A percentile compares a stretch with the other conserved stretches of the same genome.
These are phyloP conservation scores for Trypanosoma boissoni DNA, from an alignment of 208 protist genomes.

Conservation along the genomic window DNA sequence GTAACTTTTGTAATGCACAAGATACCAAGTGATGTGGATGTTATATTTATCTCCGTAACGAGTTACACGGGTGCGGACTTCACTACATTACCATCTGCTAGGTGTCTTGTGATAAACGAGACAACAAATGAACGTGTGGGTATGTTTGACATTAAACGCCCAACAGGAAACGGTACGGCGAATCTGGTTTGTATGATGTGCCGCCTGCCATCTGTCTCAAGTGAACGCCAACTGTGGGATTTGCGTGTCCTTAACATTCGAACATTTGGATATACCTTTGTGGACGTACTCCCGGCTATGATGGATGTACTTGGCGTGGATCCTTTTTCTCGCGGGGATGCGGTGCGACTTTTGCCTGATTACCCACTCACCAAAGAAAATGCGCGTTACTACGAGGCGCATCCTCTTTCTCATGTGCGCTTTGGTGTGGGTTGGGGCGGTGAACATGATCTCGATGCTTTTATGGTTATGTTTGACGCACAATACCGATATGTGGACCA, in stretches of 20 bases:
- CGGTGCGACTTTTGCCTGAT: constrained; percentile 47
- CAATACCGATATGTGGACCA: constrained; percentile 74
- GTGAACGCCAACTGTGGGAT: constrained; percentile 45
- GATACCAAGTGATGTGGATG: constrained; percentile 59
- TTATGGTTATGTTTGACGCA: constrained; percentile 71
- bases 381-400: constrained; percentile 11
- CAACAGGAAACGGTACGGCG: constrained; percentile 60
- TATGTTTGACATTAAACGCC: constrained; percentile 46
- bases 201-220: constrained; percentile 30
- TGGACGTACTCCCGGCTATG: constrained; percentile 76
- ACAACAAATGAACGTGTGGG: constrained; percentile 58
- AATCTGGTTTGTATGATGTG: constrained; percentile 68
- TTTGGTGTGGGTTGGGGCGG: constrained; percentile 78
- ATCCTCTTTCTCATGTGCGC: constrained; percentile 65
- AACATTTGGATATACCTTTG: constrained; percentile 76
- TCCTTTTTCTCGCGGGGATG: constrained; percentile 37
- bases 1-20: constrained; percentile 75
- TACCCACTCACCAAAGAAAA: constrained; percentile 58
- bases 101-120: constrained; percentile 63
- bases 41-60: constrained; percentile 71
- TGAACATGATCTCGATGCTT: constrained; percentile 80
- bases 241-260: constrained; percentile 77
- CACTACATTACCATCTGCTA: constrained; percentile 34
- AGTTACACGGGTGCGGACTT: constrained; percentile 81
- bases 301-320: constrained; percentile 61